These are phyloP conservation scores for Pseudodiploospora longispora DNA, from an alignment of 2,329 filamentous ascomycete genomes.

Conservation along the genomic window DNA sequence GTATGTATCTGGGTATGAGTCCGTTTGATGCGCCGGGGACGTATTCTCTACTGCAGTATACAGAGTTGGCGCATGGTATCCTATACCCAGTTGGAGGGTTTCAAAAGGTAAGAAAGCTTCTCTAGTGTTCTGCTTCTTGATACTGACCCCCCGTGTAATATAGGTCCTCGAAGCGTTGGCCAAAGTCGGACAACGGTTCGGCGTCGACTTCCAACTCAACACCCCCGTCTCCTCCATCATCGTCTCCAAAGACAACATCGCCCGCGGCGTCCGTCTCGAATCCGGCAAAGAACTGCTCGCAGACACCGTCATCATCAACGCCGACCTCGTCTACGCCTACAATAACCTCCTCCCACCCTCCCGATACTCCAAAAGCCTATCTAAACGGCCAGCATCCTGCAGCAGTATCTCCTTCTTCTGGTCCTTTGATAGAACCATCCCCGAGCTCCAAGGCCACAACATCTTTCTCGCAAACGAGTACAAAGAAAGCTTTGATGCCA, in stretches of 20 bases:
- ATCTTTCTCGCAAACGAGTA: slow-evolving; percentile 72
- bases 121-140: too few relatives aligned
- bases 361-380: slow-evolving; percentile 29
- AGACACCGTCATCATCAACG: slow-evolving; percentile 63
- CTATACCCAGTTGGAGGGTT: slow-evolving; percentile 1
- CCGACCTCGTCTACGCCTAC: slow-evolving; percentile 68
- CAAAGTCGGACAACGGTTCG: slow-evolving; percentile 51
- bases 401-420: slow-evolving; percentile 73
- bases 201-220: slow-evolving; percentile 54
- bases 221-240: slow-evolving; percentile 49
- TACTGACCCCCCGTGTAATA: slow-evolving; percentile 24
- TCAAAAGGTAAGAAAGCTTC: slow-evolving; percentile 40
- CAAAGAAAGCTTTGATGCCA: slow-evolving; percentile 64
- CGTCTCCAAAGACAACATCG: slow-evolving; percentile 21
- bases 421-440: slow-evolving; percentile 52
- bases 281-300: slow-evolving; percentile 51
- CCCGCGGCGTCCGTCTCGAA: slow-evolving; percentile 47
- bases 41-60: slow-evolving; percentile 64
- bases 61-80: slow-evolving; percentile 1
- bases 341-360: slow-evolving; percentile 55
- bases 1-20: slow-evolving; percentile 79
- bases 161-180: slow-evolving; percentile 56
- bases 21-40: slow-evolving; percentile 70
- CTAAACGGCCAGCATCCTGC: slow-evolving; percentile 49
- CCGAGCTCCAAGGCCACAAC: slow-evolving; percentile 62